Conservation (phyloP, 2,329 filamentous ascomycete genomes). For the Emergomyces africanus region DNA sequence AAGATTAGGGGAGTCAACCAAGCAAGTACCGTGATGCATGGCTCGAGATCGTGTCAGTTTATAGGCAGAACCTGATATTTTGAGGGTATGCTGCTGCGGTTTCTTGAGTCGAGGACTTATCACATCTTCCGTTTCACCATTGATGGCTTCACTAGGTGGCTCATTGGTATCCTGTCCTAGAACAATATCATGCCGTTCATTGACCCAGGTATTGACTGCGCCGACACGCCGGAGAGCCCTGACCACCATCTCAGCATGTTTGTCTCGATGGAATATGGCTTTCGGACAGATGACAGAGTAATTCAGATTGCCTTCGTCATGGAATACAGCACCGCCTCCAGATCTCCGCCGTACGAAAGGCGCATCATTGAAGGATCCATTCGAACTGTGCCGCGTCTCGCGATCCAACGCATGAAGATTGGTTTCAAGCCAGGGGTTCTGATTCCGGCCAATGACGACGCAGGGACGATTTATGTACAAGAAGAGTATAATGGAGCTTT, state of each 20-base stretch:
- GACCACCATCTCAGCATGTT: constrained; percentile 85
- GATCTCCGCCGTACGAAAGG: constrained; percentile 70
- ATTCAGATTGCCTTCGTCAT: constrained; percentile 87
- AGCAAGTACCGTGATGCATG: constrained; percentile 85
- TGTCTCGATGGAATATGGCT: constrained; percentile 63
- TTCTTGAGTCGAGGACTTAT: constrained; percentile 28
- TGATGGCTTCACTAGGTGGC: constrained; percentile 8
- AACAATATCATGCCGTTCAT: constrained; percentile 87
- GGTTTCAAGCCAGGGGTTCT: constrained; percentile 93
- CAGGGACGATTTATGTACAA: constrained; percentile 81
- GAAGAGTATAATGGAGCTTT: constrained; percentile 65
- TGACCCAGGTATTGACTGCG: constrained; percentile 54
- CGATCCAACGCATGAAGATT: constrained; percentile 51
- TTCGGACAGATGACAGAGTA: constrained; percentile 84
- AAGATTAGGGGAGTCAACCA: constrained; percentile 67
- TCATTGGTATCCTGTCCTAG: constrained; percentile 40
- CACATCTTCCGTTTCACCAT: constrained; percentile 30
- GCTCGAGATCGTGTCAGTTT: constrained; percentile 73
- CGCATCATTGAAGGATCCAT: constrained; percentile 23
- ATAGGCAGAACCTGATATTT: constrained; percentile 89
- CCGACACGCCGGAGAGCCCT: constrained; percentile 51
- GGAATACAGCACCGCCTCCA: constrained; percentile 87
- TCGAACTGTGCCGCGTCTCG: constrained; percentile 6
- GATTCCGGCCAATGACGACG: constrained; percentile 86
- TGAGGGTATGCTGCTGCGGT: constrained; percentile 40